Evolutionary conservation across 139 green algal species (phyloP), one percentile per base, ranked within the genome.

Genomic region (Deuterostichococcus epilithicus): DNA sequence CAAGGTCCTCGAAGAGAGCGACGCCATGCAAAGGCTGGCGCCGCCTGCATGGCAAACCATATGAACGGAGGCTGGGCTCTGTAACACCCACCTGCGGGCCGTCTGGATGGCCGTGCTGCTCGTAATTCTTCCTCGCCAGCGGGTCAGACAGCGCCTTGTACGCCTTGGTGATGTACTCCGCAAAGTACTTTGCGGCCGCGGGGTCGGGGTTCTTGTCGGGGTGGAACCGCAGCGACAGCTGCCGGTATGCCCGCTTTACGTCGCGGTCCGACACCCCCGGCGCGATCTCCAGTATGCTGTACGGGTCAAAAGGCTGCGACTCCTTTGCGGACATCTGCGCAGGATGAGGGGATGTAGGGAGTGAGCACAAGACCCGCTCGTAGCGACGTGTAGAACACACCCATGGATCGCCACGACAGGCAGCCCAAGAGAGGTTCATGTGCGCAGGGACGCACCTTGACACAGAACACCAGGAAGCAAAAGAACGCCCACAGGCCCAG

Each of bases 201-300:
- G 92, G 93, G 76, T 97, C 93, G 3, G 93, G 92, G 77, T 97
- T 97, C 86, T 98, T 98, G 78, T 98, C 94, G 3, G 94, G 94
- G 74, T 98, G 94, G 76, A 91, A 97, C 71, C 81, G 72, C 22
- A 94, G 67, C 3, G 88, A 93, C 34, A 97, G 83, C 71, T 89
- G 72, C 45, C 88, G 82, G 84, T 97, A 98, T 0, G 91, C 92
- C 73, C 87, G 89, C 42, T 94, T 94, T 79, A 97, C 92, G 15
- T 95, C 92, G 2, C 72, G 68, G 0, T 91, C 86, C n/a, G 33
- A 86, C 13, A 91, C 91, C 3, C 72, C 76, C 32, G 37, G 72
- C 8, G 81, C 70, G 26, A 96, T 36, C 58, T 83, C 79, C 65
- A 98, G 81, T 63, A 98, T 98, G n/a, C 90, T 87, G 78, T 94